Percentiles rank a stretch among this genome's conserved stretches.
Conservation (phyloP, 495 filamentous ascomycete species). For the Lineolata rhizophorae region DNA sequence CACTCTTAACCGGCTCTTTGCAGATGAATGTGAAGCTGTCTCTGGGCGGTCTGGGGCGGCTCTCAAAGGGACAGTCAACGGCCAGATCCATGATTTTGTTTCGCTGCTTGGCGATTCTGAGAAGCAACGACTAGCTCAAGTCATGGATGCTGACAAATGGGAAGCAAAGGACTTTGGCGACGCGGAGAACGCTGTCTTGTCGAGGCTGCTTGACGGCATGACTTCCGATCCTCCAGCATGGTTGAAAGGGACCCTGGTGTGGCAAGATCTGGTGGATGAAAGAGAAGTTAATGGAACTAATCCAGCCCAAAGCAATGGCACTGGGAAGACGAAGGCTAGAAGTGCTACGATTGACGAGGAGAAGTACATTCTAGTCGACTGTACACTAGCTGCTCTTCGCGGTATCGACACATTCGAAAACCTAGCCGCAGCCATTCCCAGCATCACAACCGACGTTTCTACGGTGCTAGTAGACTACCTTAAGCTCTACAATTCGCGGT, state of each 20-base stretch:
- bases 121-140: conserved; percentile 55
- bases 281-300: conserved; percentile 6
- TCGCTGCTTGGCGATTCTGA: conserved; percentile 50
- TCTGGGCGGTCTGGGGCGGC: conserved; percentile 68
- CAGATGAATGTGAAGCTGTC: conserved; percentile 91
- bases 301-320: conserved; percentile 25
- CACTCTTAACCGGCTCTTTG: conserved; percentile 78
- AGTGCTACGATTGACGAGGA: conserved; percentile 67
- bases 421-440: conserved; percentile 64
- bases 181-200: conserved; percentile 35
- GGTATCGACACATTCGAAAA: conserved; percentile 67
- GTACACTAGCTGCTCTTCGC: conserved; percentile 52
- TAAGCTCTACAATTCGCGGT: conserved; percentile 82
- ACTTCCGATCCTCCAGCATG: conserved; percentile 60
- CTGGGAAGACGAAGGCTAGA: conserved; percentile 41
- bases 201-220: conserved; percentile 51
- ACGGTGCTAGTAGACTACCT: conserved; percentile 49
- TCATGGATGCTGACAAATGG: conserved; percentile 84
- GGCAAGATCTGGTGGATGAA: conserved; percentile 20
- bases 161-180: conserved; percentile 69
- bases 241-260: conserved; percentile 47
- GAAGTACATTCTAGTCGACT: conserved; percentile 66
- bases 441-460: conserved; percentile 67
- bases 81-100: conserved; percentile 81
- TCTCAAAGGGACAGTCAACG: conserved; percentile 73